Evolutionary conservation across 73 alveolate species (phyloP).

Genomic region (Paramecium tetraurelia): DNA sequence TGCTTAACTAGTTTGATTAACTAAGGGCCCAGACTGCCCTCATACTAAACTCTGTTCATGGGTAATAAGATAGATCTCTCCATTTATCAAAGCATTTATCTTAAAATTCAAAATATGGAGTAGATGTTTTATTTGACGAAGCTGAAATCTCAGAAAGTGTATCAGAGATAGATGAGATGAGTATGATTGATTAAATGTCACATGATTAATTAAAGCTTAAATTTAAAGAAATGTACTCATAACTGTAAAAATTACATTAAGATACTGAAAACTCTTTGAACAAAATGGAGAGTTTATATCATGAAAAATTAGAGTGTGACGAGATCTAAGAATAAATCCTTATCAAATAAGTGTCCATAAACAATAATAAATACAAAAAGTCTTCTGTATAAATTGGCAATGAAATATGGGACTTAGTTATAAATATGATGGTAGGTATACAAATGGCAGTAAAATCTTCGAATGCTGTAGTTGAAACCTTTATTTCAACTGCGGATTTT

Average conservation of each 20-base stretch:
- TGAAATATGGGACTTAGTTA: background rate
- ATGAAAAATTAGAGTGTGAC: constrained; percentile 62
- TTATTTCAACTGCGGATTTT: constrained; percentile 66
- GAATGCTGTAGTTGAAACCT: constrained; percentile 32
- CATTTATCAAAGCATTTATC: background rate
- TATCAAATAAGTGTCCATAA: background rate
- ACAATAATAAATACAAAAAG: background rate
- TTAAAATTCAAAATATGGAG: background rate
- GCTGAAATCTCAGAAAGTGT: background rate
- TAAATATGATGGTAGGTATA: constrained; percentile 68
- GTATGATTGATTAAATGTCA: background rate
- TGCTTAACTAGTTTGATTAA: background rate
- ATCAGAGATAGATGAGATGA: background rate
- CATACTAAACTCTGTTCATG: background rate
- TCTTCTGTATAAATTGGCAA: background rate
- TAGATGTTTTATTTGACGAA: background rate
- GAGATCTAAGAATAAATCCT: constrained; percentile 46
- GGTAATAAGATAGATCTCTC: background rate
- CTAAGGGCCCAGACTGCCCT: background rate
- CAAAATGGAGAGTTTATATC: background rate
- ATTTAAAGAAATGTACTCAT: background rate
- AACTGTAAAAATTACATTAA: background rate
- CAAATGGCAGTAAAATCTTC: constrained; percentile 79
- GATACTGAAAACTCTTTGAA: background rate
- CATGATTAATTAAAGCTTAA: background rate